A percentile compares a stretch with the other conserved stretches of the same genome.
Evolutionary conservation across 352 stramenopile species (phyloP).

Genomic region (Halophytophthora batemanensis): DNA sequence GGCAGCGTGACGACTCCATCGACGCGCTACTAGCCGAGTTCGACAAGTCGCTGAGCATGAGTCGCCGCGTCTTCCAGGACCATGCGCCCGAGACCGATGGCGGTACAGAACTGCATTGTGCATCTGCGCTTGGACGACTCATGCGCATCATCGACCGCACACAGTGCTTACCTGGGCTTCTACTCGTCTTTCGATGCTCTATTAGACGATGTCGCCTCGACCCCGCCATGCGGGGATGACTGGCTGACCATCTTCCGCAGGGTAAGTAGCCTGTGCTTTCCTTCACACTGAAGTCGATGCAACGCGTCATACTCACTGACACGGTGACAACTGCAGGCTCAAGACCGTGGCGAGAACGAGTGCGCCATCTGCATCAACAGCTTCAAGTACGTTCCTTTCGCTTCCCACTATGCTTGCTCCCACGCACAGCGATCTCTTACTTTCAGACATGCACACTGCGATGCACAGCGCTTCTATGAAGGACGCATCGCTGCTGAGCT

Average conservation of each 20-base stretch:
- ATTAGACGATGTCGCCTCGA: constrained; percentile 1
- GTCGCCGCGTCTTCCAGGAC: constrained; percentile 59
- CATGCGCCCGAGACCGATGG: constrained; percentile 34
- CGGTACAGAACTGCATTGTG: constrained; percentile 5
- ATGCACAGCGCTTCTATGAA: constrained; percentile 24
- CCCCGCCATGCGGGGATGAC: constrained; percentile 19
- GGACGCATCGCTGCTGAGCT: constrained; percentile 65
- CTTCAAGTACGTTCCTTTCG: constrained; percentile 37
- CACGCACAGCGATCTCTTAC: background rate
- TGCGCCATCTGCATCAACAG: constrained; percentile 83
- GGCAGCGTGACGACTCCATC: constrained; percentile 70
- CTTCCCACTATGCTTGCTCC: too few relatives aligned
- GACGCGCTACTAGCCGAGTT: constrained; percentile 78
- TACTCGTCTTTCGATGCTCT: background rate
- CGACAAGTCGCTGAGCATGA: constrained; percentile 62
- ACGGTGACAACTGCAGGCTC: constrained; percentile 21
- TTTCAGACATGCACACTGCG: background rate
- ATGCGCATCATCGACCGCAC: background rate
- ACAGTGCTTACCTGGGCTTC: background rate
- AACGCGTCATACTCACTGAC: background rate
- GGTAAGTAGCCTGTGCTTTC: constrained; percentile 9
- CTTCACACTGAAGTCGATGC: too few relatives aligned
- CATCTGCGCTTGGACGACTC: background rate
- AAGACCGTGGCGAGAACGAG: constrained; percentile 46
- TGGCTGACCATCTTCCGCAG: constrained; percentile 44